Conservation (phyloP, 164 flowering plant genomes). For the Cinnamomum micranthum region DNA sequence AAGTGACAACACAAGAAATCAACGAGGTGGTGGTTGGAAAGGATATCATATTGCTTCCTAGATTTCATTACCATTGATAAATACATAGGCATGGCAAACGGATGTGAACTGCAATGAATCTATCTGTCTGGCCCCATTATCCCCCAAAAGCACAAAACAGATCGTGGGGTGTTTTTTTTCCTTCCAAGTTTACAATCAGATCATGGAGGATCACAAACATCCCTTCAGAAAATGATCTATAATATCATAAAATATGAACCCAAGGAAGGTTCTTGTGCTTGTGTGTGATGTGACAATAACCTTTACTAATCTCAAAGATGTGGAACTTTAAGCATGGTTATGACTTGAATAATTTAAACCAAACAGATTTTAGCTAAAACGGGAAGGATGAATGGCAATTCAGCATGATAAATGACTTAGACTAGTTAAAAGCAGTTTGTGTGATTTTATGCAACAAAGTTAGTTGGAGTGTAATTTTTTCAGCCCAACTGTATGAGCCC, state of each 20-base stretch:
- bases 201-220: background rate
- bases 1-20: background rate
- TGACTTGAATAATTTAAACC: too few species aligned
- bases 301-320: background rate
- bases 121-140: background rate
- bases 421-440: background rate
- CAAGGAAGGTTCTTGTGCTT: too few species aligned
- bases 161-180: background rate
- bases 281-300: background rate
- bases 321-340: too few species aligned
- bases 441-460: background rate
- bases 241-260: background rate
- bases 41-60: background rate
- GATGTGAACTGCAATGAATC: background rate
- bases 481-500: background rate
- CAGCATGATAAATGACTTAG: background rate
- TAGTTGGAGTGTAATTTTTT: background rate
- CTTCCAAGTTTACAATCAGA: background rate
- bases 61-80: background rate
- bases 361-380: too few species aligned
- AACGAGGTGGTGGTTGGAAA: too few species aligned
- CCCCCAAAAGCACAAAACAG: background rate
- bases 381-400: background rate
- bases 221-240: background rate
- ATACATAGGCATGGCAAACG: background rate